Percentiles rank a stretch among this genome's conserved stretches.
phyloP scores from a whole-genome alignment of 1,139 yeast species.

The Hansenula sp. region DNA sequence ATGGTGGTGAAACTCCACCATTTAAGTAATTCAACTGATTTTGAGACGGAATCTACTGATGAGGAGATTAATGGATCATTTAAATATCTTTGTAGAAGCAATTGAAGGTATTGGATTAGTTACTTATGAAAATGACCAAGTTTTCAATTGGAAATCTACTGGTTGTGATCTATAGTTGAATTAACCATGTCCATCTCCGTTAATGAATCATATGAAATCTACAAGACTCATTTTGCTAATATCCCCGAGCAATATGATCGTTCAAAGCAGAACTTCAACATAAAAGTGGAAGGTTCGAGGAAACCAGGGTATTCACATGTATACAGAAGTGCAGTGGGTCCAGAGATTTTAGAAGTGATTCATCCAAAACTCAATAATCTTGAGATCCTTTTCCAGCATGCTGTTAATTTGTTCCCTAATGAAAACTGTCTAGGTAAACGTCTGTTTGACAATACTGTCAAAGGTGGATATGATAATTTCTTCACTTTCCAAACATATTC shows the following conservation, averaged over 20 bases:
- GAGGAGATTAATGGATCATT: too few relatives aligned
- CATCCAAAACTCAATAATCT: conserved; percentile 8
- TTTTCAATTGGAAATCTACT: too few relatives aligned
- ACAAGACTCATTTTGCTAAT: conserved; percentile 1
- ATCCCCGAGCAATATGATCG: neutral
- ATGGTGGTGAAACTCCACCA: too few relatives aligned
- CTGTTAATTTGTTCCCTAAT: conserved; percentile 24
- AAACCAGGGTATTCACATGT: conserved; percentile 7
- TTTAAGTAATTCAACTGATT: too few relatives aligned
- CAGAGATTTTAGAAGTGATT: neutral
- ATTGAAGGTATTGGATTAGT: too few relatives aligned
- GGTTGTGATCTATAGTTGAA: too few relatives aligned
- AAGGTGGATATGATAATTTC: conserved; percentile 36
- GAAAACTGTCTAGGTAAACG: conserved; percentile 33
- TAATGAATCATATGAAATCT: conserved; percentile 8
- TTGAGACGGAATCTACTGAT: too few relatives aligned
- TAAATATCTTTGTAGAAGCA: too few relatives aligned
- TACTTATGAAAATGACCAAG: too few relatives aligned
- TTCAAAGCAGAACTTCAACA: neutral
- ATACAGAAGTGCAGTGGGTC: conserved; percentile 4
- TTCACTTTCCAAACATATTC: conserved; percentile 34
- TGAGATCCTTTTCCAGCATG: conserved; percentile 28
- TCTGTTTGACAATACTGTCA: conserved; percentile 20
- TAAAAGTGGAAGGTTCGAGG: conserved; percentile 6
- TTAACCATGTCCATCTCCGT: conserved; percentile 2